Base-by-base conservation (phyloP, 2,329 filamentous ascomycete genomes). In the Raffaelea albimanens region DNA sequence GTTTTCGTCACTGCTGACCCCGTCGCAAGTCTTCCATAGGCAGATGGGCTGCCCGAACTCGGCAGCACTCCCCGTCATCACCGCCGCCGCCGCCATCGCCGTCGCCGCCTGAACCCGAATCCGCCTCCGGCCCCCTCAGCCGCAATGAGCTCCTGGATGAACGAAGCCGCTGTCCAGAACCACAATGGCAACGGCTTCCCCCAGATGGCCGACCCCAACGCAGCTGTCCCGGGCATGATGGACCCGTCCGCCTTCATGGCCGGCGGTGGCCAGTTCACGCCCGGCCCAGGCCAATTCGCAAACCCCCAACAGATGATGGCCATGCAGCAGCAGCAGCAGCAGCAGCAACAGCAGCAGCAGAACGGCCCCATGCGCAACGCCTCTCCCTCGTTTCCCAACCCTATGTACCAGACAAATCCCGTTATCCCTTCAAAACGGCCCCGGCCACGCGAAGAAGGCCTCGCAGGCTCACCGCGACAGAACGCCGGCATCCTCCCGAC, bases 371-470 rank as follows among this genome's bases (percentile, higher is more conserved):
- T 86, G 72, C 87, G 87, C 73, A 90, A 88, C 66, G 82, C 81
- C 52, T 90, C 87, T 46, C 85, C 86, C 40, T 81, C 81, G 50
- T 91, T 87, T 64, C 78, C 84, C 60, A 86, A 85, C 60, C 78
- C 84, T 52, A 78, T 80, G 59, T 94, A 91, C 70, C 85, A 89
- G 62, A 87, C 87, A 56, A 91, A 87, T 67, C 76, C 85, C 43
- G 82, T 95, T 59, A 83, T 95, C 56, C 91, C 91, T 50, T 91
- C 90, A 20, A 98, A 97, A 69, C 81, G 93, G 59, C 78, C 86
- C 46, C 79, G 87, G 42, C 84, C 85, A 45, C 73, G 80, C 61
- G 88, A 95, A 67, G 90, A 96, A 65, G 90, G 83, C 60, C 76
- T 93, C 60, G 83, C 82, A 56, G 83, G 85, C 62, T 94, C 89